Evolutionary conservation across 2,329 filamentous ascomycete species (phyloP).

Genomic region (Colletotrichum sp.): DNA sequence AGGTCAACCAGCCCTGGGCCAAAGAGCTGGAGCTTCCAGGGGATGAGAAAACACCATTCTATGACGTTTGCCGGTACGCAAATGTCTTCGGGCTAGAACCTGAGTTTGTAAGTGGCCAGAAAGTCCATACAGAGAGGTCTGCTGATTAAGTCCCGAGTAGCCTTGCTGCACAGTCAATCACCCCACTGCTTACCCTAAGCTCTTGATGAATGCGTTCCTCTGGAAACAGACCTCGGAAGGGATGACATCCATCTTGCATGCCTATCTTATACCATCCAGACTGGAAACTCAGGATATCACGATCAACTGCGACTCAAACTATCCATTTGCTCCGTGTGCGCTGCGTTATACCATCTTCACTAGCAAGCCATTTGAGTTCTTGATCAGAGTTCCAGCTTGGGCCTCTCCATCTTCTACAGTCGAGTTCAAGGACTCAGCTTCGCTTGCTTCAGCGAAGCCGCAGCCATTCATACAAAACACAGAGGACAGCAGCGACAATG

Average conservation of each 20-base stretch:
- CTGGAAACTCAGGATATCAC: background rate
- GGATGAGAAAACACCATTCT: constrained; percentile 39
- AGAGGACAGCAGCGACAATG: background rate
- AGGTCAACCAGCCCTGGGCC: constrained; percentile 57
- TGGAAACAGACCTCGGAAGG: background rate
- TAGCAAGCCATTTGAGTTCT: constrained; percentile 27
- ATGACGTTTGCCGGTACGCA: constrained; percentile 33
- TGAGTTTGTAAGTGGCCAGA: constrained; percentile 36
- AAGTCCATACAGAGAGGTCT: background rate
- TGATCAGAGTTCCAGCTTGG: constrained; percentile 28
- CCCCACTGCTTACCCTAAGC: constrained; percentile 62
- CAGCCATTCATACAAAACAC: background rate
- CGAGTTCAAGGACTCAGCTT: background rate
- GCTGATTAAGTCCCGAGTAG: background rate
- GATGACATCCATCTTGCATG: background rate
- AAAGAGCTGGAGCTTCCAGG: constrained; percentile 37
- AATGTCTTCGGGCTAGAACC: constrained; percentile 50
- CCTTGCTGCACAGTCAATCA: constrained; percentile 66
- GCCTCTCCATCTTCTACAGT: background rate
- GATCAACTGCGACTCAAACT: constrained; percentile 50
- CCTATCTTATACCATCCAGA: background rate
- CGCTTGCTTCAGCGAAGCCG: background rate
- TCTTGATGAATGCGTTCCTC: constrained; percentile 35
- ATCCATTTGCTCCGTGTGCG: constrained; percentile 37
- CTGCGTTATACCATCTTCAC: constrained; percentile 29